Evolutionary conservation across 1,139 yeast genomes (phyloP), one percentile per base, ranked within the genome.

Genomic region (Petasospora rhodanensis): DNA sequence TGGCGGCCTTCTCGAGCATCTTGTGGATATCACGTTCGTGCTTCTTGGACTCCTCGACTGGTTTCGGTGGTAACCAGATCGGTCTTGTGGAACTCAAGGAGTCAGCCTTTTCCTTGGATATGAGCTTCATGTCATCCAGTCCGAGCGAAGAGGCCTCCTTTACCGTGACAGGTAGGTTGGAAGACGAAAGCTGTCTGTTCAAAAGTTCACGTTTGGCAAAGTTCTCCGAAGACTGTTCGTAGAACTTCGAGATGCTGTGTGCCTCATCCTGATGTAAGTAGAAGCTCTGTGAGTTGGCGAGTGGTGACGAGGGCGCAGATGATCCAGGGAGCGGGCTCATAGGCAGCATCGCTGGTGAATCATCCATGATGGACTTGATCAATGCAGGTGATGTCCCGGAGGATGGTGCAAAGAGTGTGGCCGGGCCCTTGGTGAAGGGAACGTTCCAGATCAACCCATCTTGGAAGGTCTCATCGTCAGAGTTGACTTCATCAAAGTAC

Each of bases 61-160:
- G 58, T 52, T 81, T 82, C 17, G 89, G 87, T 2, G 91, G 91
- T 28, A 81, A 57, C 68, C 80, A 76, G 2, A 72, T 60, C 5
- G 85, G 89, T 36, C 91, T 63, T 2, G 89, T 78, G 22, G 68
- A 62, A 1, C 77, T 59, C 20, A 68, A 43, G 34, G 64, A 58
- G 16, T 61, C 54, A 14, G 54, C 49, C 34, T 62, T 60, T 35
- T 57, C 62, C 33, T 47, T 42, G 0, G 78, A 71, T 2, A 72
- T 62, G 19, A 73, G 47, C 29, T 56, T 51, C 36, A 67, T 46
- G 46, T 73, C 77, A 35, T 73, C 79, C 36, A 70, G 49, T 2
- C 70, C 66, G 20, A 54, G 47, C 11, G 47, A 52, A 19, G 61
- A 55, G 2, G 66, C 66, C 19, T 53, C 52, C 31, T 54, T 55